Percentiles rank a stretch among this genome's conserved stretches.
Conservation (phyloP, 1,284 basidiomycete species). For the Stereum hirsutum region DNA sequence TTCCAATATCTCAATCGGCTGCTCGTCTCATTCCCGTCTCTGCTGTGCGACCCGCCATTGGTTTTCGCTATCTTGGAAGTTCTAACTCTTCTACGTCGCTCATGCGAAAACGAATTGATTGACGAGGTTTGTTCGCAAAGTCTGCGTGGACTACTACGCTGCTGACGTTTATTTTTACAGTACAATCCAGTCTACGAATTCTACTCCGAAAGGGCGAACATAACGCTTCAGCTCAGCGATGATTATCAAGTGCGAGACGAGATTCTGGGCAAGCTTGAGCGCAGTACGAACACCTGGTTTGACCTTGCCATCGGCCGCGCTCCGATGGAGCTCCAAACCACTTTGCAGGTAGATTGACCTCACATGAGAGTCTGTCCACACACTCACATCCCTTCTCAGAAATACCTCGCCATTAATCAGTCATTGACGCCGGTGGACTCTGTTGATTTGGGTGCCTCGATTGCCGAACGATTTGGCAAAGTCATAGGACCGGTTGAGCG, state of each 20-base stretch:
- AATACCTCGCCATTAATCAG: slow-evolving; percentile 74
- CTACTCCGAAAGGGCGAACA: slow-evolving; percentile 65
- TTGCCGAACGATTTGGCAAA: slow-evolving; percentile 81
- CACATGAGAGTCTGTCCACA: not conserved
- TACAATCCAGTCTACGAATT: slow-evolving; percentile 87
- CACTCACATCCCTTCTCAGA: slow-evolving; percentile 32
- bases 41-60: slow-evolving; percentile 86
- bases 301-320: slow-evolving; percentile 79
- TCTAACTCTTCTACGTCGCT: slow-evolving; percentile 79
- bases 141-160: not conserved
- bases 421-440: slow-evolving; percentile 58
- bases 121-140: slow-evolving; percentile 64
- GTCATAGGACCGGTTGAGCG: slow-evolving; percentile 73
- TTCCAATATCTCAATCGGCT: slow-evolving; percentile 79
- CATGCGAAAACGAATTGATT: slow-evolving; percentile 86
- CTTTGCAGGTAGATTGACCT: slow-evolving; percentile 60
- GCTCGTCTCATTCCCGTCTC: slow-evolving; percentile 87
- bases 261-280: slow-evolving; percentile 69
- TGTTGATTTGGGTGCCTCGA: slow-evolving; percentile 82
- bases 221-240: slow-evolving; percentile 81
- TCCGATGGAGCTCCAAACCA: slow-evolving; percentile 88
- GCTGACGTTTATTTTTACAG: slow-evolving; percentile 27
- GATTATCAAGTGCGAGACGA: slow-evolving; percentile 83
- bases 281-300: slow-evolving; percentile 77
- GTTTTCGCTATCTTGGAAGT: slow-evolving; percentile 90